Evolutionary conservation across 2,329 filamentous ascomycete species (phyloP).

Genomic region (Nemania sp.): DNA sequence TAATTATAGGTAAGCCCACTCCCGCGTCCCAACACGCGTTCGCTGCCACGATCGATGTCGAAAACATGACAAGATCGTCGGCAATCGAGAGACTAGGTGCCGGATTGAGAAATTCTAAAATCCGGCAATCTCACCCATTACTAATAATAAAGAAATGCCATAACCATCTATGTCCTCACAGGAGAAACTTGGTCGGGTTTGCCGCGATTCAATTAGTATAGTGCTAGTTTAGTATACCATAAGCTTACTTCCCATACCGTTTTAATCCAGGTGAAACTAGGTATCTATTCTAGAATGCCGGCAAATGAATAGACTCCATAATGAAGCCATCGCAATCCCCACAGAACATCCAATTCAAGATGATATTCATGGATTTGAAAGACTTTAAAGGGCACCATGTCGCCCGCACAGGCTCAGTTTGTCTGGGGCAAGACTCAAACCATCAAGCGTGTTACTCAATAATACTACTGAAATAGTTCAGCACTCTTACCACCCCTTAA

Average conservation of each 20-base stretch:
- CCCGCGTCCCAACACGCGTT: constrained; percentile 1
- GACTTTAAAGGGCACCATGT: constrained; percentile 22
- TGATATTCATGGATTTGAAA: not conserved
- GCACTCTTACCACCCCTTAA: not conserved
- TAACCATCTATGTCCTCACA: not conserved
- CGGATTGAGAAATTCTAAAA: constrained; percentile 16
- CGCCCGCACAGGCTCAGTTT: not conserved
- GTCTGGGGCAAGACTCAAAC: not conserved
- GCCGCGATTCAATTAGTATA: constrained; percentile 1
- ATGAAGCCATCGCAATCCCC: constrained; percentile 13
- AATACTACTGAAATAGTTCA: not conserved
- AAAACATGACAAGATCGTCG: constrained; percentile 19
- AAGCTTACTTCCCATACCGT: constrained; percentile 28
- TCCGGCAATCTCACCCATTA: constrained; percentile 28
- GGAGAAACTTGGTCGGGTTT: not conserved
- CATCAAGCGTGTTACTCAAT: not conserved
- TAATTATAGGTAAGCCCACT: constrained; percentile 1
- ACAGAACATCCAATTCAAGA: not conserved
- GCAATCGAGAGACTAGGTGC: constrained; percentile 8
- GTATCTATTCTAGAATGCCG: not conserved
- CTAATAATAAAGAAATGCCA: constrained; percentile 18
- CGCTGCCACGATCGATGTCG: constrained; percentile 4
- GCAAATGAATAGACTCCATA: constrained; percentile 27
- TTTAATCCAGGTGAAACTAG: constrained; percentile 22
- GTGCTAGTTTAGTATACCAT: constrained; percentile 12